phyloP scores from a whole-genome alignment of 345 rosid genomes.

The Ceriops zippeliana region DNA sequence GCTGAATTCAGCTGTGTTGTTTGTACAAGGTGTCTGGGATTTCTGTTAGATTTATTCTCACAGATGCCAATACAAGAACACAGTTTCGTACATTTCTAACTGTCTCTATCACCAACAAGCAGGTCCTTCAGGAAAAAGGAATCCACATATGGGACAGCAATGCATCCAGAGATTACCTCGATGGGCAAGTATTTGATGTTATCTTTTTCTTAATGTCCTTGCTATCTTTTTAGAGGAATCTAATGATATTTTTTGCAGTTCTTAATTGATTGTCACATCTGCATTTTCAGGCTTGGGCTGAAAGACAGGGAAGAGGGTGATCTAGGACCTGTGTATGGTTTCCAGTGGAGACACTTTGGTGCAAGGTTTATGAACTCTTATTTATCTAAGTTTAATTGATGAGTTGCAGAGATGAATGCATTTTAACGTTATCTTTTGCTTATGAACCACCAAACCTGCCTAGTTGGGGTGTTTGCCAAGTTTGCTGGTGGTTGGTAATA shows the following conservation, averaged over 20 bases:
- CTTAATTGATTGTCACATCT: slow-evolving; percentile 10
- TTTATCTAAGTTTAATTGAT: not conserved
- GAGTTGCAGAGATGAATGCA: not conserved
- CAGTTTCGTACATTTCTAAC: too few relatives aligned
- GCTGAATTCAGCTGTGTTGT: not conserved
- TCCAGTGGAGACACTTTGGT: slow-evolving; percentile 99
- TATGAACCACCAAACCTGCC: too few relatives aligned
- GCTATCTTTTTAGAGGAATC: not conserved
- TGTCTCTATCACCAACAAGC: too few relatives aligned
- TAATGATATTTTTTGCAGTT: slow-evolving; percentile 3
- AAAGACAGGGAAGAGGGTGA: slow-evolving; percentile 88
- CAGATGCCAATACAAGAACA: not conserved
- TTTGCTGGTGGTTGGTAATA: too few relatives aligned
- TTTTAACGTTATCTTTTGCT: slow-evolving; percentile 1
- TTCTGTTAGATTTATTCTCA: not conserved
- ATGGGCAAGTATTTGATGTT: slow-evolving; percentile 42
- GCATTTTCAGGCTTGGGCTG: slow-evolving; percentile 62
- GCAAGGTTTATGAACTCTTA: slow-evolving; percentile 55
- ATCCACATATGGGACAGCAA: slow-evolving; percentile 96
- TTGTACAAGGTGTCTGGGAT: not conserved
- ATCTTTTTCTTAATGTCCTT: not conserved
- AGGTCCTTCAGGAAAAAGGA: slow-evolving; percentile 93
- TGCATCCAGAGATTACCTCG: slow-evolving; percentile 90
- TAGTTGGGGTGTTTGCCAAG: too few relatives aligned
- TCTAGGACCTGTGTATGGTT: slow-evolving; percentile 93